Evolutionary conservation across 2,329 filamentous ascomycete genomes (phyloP).

Genomic region (Tympanopsis confertula): DNA sequence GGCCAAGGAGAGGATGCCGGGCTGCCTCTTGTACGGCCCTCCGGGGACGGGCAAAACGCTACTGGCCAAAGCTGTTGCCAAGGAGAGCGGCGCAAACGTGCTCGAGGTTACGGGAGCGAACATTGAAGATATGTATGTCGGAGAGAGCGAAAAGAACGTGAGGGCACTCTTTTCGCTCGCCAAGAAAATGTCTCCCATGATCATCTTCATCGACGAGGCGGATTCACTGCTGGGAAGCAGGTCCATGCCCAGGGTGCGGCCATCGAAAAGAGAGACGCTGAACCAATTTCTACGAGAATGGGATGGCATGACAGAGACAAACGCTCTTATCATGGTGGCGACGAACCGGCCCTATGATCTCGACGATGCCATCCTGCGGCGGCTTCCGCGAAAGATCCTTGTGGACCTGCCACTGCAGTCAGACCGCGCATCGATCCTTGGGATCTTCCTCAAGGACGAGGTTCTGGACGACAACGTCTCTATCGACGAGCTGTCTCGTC

Average conservation of each 20-base stretch:
- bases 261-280: slow-evolving; percentile 75
- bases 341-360: slow-evolving; percentile 93
- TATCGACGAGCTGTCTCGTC: slow-evolving; percentile 48
- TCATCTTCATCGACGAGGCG: slow-evolving; percentile 95
- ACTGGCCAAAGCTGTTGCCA: slow-evolving; percentile 57
- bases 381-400: slow-evolving; percentile 60
- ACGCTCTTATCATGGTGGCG: slow-evolving; percentile 95
- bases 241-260: slow-evolving; percentile 50
- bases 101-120: slow-evolving; percentile 84
- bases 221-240: slow-evolving; percentile 82
- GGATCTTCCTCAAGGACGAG: slow-evolving; percentile 62
- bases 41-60: slow-evolving; percentile 70
- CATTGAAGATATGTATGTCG: slow-evolving; percentile 93
- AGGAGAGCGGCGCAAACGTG: slow-evolving; percentile 57
- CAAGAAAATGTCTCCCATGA: slow-evolving; percentile 79
- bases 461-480: slow-evolving; percentile 46
- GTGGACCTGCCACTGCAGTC: slow-evolving; percentile 59
- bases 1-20: slow-evolving; percentile 80
- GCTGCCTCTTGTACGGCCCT: slow-evolving; percentile 77
- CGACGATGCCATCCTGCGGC: slow-evolving; percentile 74
- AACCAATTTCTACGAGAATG: slow-evolving; percentile 96
- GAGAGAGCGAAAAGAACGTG: slow-evolving; percentile 92
- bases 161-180: slow-evolving; percentile 83
- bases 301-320: slow-evolving; percentile 76
- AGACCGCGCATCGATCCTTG: slow-evolving; percentile 58